Evolutionary conservation across 2,329 filamentous ascomycete species (phyloP), one percentile per base, ranked within the genome.

Genomic region (Claviceps pusilla): DNA sequence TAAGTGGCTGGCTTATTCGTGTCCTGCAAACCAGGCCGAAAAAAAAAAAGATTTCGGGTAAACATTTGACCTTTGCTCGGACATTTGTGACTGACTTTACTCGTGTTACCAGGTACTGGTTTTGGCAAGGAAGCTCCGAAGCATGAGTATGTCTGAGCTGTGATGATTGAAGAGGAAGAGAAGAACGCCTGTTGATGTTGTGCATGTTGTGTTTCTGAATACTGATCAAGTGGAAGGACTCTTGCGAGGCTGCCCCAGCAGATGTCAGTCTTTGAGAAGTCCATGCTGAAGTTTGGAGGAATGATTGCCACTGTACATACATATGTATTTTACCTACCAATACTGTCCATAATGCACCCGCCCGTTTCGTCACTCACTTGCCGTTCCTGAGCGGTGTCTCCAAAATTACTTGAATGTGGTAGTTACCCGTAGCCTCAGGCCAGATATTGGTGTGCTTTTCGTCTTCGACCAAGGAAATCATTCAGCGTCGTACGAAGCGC

Each of bases 1-100:
- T 96, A 87, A 78, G 84, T 43, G 37, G 84, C 76, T 14, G 33
- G 14, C 51, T n/a, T 7, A 35, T 29, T 31, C 12, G 24, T 45
- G n/a, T 47, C 7, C 24, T 29, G 7, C 24, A 47, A n/a, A 12
- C 28, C 14, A 29, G 12, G 45, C 12, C 12, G 24, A 24, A 24
- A 24, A 24, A 24, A 24, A 19, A 24, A 24, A 24, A 2, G 24
- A 3, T 24, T 24, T 24, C 3, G 24, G 2, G 24, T 24, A 24
- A 24, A 24, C 24, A 24, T 24, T 24, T n/a, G 39, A n/a, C 39
- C 39, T 45, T 14, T 45, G 9, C 19, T 39, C 7, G 37, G 39
- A 37, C 24, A 14, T 35, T 3, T 7, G 35, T 52, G 41, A 16
- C 51, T 54, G 48, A 56, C 48, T n/a, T 43, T 10, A 14, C 24